Evolutionary conservation across 768 basidiomycete species (phyloP), one percentile per base, ranked within the genome.

Genomic region (Piloderma croceum): DNA sequence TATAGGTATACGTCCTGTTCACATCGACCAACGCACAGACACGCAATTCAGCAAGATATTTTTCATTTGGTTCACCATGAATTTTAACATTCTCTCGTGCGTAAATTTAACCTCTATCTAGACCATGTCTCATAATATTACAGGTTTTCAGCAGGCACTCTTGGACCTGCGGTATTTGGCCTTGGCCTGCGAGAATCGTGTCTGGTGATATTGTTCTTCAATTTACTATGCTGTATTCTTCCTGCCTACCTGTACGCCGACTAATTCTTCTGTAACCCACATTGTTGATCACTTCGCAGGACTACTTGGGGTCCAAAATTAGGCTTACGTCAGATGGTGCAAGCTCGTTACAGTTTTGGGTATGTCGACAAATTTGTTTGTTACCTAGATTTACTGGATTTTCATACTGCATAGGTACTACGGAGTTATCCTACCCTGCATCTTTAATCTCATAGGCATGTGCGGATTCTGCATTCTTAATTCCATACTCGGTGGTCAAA

Each of bases 251-350:
- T 83, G 77, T 78, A 49, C 47, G 76, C 61, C 20, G 31, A 15
- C n/a, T 35, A 45, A 62, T 35, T 36, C 12, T 11, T 19, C 39
- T 13, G 20, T 12, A 10, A 3, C 25, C 31, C 6, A 12, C 38
- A 20, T 38, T 32, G 29, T 34, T 43, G 7, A 24, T 41, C 15
- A 25, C 10, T 36, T 15, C 17, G 3, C 36, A 71, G 71, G 41
- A 66, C 65, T n/a, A 77, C 80, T 3, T 87, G 85, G 62, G 86
- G 89, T 9, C 85, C 89, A 0, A 81, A 79, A 55, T 64, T 84
- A 1, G 91, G 91, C 9, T 74, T 83, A 53, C 73, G 88, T 15
- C 83, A 90, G 50, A 89, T 92, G 85, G 77, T 87, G 18, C 74
- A 77, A 32, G 80, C 88, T 3, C 62, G 77, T 19, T 81, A 77